These are phyloP conservation scores for Boletus subcaerulescens DNA, from an alignment of 768 basidiomycete species.

Conservation along the genomic window DNA sequence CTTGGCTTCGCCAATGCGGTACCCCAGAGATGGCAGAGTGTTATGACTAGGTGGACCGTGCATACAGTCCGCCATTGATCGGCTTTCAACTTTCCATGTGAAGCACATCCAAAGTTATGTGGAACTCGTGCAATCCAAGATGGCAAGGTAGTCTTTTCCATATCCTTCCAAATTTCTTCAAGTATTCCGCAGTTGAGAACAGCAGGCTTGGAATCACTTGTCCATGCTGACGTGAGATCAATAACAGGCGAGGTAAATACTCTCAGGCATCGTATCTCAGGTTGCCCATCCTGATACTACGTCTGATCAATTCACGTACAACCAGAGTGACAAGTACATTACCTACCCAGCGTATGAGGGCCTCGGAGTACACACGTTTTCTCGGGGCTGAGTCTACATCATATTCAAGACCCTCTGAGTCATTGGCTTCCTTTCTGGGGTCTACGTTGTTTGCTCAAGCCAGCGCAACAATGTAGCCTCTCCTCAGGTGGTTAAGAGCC, in stretches of 20 bases:
- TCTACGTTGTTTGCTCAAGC: neutral
- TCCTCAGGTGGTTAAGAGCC: neutral
- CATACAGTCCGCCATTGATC: neutral
- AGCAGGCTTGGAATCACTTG: neutral
- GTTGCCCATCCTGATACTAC: neutral
- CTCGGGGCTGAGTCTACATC: no score
- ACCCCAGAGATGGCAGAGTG: neutral
- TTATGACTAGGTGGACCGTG: neutral
- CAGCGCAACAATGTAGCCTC: neutral
- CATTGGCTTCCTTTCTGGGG: neutral
- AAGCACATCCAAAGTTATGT: neutral
- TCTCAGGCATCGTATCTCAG: neutral
- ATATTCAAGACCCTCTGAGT: no score
- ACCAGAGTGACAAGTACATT: neutral
- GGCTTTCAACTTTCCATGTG: neutral
- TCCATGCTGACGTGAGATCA: neutral
- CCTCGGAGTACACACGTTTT: neutral
- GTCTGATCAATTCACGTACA: neutral
- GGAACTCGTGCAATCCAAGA: neutral
- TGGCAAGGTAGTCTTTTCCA: neutral
- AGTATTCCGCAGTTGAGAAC: neutral
- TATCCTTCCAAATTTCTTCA: neutral
- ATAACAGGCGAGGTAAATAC: neutral
- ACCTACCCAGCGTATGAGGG: neutral
- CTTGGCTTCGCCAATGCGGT: neutral